Evolutionary conservation across 2,329 filamentous ascomycete species (phyloP), one percentile per base, ranked within the genome.

Genomic region (Penicillium sp.): DNA sequence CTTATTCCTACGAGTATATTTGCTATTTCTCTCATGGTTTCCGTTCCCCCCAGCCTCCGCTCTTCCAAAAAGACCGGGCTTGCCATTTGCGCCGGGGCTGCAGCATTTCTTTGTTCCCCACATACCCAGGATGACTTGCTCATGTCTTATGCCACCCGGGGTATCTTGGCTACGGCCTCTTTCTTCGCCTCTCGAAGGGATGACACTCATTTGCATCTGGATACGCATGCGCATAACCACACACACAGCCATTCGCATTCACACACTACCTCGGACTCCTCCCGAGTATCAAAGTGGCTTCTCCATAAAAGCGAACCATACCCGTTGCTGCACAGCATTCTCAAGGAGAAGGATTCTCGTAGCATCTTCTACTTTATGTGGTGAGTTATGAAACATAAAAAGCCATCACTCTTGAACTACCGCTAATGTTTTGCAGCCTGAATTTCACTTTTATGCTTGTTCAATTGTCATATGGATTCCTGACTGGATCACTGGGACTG

Each of bases 351-450:
- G 68, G 93, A 99, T 73, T 97, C 93, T 17, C 85, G 94, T 58
- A 86, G 93, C 45, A 97, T 99, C 62, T 95, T 96, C 66, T 99
- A 99, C 76, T 99, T 97, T 68, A 96, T 96, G 86, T 84, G 83
- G 90, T 95, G 80, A 70, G 87, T 73, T 25, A 40, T 21, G 25
- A 27, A 25, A 2, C 29, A 47, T 55, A 25, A 29, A 41, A 41
- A 7, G 21, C 17, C 6, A 21, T 58, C 9, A 42, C 48, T 19
- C 2, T 27, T 40, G 27, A 56, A 13, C 54, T 21, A 38, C 17
- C 6, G 56, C 69, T 74, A 58, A 71, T 50, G 21, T 37, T 25
- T 33, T 5, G 8, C 70, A 96, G 91, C 61, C 84, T 99, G 55
- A 99, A 99, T 72, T 92, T 99, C 67, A 83, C 81, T 7, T 99